Percentiles rank a stretch among this genome's conserved stretches.
These are phyloP conservation scores for Herpetospermum pedunculosum DNA, from an alignment of 306 rosid species.

Conservation along the genomic window DNA sequence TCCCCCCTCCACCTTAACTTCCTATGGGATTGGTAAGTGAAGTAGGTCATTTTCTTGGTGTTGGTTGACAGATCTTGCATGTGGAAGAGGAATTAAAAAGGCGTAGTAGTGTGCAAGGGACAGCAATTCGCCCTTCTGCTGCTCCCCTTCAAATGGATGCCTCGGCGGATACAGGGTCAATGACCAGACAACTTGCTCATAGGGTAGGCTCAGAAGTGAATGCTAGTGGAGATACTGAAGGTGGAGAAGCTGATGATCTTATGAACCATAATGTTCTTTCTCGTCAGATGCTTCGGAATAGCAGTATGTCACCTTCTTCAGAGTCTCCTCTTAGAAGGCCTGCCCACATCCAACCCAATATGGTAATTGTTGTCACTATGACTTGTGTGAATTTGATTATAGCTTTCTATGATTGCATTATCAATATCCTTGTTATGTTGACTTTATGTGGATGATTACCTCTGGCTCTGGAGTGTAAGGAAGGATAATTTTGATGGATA, in stretches of 20 bases:
- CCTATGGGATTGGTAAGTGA: background rate
- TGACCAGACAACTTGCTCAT: conserved; percentile 35
- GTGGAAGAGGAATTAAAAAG: conserved; percentile 92
- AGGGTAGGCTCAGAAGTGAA: conserved; percentile 52
- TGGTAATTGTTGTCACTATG: conserved; percentile 31
- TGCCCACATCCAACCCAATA: conserved; percentile 32
- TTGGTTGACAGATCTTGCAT: conserved; percentile 54
- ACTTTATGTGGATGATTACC: background rate
- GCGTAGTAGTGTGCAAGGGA: conserved; percentile 43
- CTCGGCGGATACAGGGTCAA: conserved; percentile 52
- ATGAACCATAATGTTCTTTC: conserved; percentile 40
- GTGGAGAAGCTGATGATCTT: conserved; percentile 60
- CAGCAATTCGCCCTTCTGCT: conserved; percentile 31
- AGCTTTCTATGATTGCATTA: background rate
- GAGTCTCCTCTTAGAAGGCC: conserved; percentile 86
- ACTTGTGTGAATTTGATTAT: background rate
- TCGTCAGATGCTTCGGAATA: conserved; percentile 40
- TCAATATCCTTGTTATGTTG: background rate
- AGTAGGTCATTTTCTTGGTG: background rate
- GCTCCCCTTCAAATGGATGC: conserved; percentile 51
- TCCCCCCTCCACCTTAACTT: background rate
- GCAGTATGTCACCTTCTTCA: conserved; percentile 83
- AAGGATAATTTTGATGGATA: background rate
- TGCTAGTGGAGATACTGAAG: conserved; percentile 53
- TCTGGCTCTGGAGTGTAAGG: background rate